A percentile compares a stretch with the other conserved stretches of the same genome.
Conservation (phyloP, 495 filamentous ascomycete genomes). For the Xylaria palmicola region DNA sequence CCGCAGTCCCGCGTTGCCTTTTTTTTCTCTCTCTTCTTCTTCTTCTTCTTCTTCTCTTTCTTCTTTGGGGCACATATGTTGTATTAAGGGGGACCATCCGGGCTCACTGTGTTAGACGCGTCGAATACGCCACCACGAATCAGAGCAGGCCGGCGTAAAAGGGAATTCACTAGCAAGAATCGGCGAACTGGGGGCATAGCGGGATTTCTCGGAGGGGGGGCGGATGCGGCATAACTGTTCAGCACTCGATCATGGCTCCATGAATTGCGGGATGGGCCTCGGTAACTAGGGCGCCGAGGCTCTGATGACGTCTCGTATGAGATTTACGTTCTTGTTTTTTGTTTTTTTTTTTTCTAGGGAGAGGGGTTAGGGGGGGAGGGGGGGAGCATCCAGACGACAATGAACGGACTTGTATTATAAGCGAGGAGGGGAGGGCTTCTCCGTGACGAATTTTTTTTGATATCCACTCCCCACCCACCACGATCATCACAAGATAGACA, state of each 20-base stretch:
- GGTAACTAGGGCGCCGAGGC: background rate
- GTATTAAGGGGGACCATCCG: background rate
- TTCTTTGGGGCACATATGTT: background rate
- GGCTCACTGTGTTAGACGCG: background rate
- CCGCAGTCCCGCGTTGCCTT: too few relatives aligned
- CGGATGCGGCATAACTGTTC: too few relatives aligned
- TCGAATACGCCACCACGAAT: background rate
- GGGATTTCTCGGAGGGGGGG: background rate
- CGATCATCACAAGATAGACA: background rate
- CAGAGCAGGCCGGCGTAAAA: background rate
- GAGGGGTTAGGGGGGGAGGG: background rate
- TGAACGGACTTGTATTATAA: background rate
- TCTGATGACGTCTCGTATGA: too few relatives aligned
- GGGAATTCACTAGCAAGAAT: background rate
- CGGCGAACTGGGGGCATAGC: background rate
- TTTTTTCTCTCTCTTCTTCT: too few relatives aligned
- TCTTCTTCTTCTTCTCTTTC: background rate
- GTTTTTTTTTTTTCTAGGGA: background rate
- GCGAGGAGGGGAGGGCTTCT: background rate
- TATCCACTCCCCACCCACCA: constrained; percentile 9
- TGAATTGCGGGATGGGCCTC: background rate
- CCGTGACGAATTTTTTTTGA: background rate
- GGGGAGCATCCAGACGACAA: background rate
- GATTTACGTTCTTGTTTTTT: too few relatives aligned
- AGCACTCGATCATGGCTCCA: background rate